Base-by-base conservation (phyloP, 495 filamentous ascomycete species). In the Penicillium silybi region DNA sequence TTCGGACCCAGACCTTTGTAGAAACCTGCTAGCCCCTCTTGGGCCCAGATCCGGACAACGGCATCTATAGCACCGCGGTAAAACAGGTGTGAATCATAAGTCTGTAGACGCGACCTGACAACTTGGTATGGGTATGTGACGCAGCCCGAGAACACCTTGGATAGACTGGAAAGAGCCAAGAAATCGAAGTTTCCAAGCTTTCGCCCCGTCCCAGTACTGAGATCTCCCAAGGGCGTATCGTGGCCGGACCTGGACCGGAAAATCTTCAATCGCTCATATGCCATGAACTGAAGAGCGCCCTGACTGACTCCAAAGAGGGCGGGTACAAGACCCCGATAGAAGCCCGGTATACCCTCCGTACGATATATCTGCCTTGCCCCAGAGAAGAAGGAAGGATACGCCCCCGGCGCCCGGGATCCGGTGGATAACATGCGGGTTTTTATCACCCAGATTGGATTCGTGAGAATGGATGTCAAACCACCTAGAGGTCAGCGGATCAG, bases 381-480 rank as follows among this genome's bases (percentile, higher is more conserved):
- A 46, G 84, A 73, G 44, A 72, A 71, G 67, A 95, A 85, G 52
- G 80, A 84, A n/a, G 80, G 72, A 70, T 97, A 99, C 5, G 92
- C 92, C 46, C 89, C 89, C 1, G 83, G 85, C 20, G 81, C 76
- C 37, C 74, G 69, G 41, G 80, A 79, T 58, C 91, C 85, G 3
- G 85, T 90, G 26, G 90, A 88, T 11, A 99, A 75, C 92, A 99
- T 97, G 44, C 93, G 88, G 3, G 93, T 99, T 68, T 97, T 97
- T 65, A 99, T 81, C 6, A 99, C 93, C 93, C 93, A 99, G 62
- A 99, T 87, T 4, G 93, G 93, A 64, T 99, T 99, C 43, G 95
- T 97, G 53, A 88, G 73, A 22, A 91, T 64, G 32, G 89, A 86
- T 5, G 90, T 92, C 17, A 87, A 59, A 26, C 78, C 63, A n/a